Evolutionary conservation across 176 grass and related monocot genomes (phyloP).

Genomic region (Eragrostis curvula): DNA sequence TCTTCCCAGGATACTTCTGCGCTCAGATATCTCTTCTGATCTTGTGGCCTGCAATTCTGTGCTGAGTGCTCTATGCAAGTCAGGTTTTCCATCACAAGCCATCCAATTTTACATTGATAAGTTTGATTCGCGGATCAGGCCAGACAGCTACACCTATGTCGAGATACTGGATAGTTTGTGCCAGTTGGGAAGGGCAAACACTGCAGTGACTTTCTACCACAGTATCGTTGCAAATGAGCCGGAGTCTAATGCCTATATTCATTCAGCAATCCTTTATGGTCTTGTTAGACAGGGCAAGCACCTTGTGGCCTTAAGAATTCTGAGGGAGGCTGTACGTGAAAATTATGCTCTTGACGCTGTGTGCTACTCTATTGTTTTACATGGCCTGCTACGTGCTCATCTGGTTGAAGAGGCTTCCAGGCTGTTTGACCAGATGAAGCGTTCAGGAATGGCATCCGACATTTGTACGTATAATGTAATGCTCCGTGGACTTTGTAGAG

Average conservation of each 20-base stretch:
- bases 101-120: constrained; percentile 65
- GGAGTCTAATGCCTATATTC: constrained; percentile 60
- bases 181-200: constrained; percentile 52
- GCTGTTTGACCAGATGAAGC: constrained; percentile 85
- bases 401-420: constrained; percentile 65
- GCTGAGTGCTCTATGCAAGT: constrained; percentile 70
- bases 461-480: constrained; percentile 86
- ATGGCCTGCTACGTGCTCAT: constrained; percentile 63
- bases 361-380: constrained; percentile 77
- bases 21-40: constrained; percentile 58
- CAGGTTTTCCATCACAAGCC: constrained; percentile 74
- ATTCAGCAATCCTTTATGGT: constrained; percentile 62
- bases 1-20: constrained; percentile 57
- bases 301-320: constrained; percentile 54
- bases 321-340: constrained; percentile 52
- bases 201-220: constrained; percentile 57
- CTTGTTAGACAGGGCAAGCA: constrained; percentile 67
- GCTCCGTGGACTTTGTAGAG: constrained; percentile 71
- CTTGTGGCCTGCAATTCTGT: constrained; percentile 76
- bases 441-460: constrained; percentile 61
- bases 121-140: constrained; percentile 46
- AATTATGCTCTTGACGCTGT: constrained; percentile 66
- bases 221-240: constrained; percentile 47
- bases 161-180: constrained; percentile 68
- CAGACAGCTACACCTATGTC: constrained; percentile 85